These are phyloP conservation scores for Trichophaea hybrida DNA, from an alignment of 2,329 filamentous ascomycete species.

Conservation along the genomic window DNA sequence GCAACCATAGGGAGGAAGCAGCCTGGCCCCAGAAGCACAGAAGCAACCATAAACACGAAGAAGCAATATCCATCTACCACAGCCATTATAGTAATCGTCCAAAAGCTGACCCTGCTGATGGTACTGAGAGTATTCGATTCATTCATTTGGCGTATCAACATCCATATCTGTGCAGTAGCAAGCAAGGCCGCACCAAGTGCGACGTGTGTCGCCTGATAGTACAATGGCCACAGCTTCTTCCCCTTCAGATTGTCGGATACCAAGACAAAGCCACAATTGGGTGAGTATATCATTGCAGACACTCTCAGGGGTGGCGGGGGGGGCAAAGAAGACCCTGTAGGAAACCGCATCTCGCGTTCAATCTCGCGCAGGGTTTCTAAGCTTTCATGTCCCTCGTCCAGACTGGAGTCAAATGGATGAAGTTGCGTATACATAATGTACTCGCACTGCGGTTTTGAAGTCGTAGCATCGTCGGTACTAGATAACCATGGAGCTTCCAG, in stretches of 20 bases:
- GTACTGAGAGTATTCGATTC: constrained; percentile 55
- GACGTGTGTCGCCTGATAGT: constrained; percentile 45
- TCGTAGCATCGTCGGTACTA: constrained; percentile 24
- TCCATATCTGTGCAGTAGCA: constrained; percentile 46
- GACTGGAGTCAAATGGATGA: constrained; percentile 34
- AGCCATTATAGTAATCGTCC: constrained; percentile 47
- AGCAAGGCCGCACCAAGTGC: constrained; percentile 43
- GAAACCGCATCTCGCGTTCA: constrained; percentile 48
- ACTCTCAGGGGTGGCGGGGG: constrained; percentile 44
- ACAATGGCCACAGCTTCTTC: constrained; percentile 47
- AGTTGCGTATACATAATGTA: constrained; percentile 76
- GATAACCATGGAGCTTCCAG: not conserved
- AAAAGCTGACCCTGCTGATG: constrained; percentile 50
- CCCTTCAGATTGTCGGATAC: constrained; percentile 42
- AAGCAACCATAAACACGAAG: constrained; percentile 25
- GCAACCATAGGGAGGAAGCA: constrained; percentile 24
- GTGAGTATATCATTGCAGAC: constrained; percentile 51
- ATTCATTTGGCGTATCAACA: constrained; percentile 50
- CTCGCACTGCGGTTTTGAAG: constrained; percentile 60
- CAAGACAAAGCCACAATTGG: constrained; percentile 53
- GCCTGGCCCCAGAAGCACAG: constrained; percentile 17
- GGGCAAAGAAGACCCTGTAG: constrained; percentile 44
- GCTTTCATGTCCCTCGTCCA: not conserved
- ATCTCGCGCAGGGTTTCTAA: constrained; percentile 39
- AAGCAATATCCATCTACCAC: constrained; percentile 41